Percentiles rank a stretch among this genome's conserved stretches.
These are phyloP conservation scores for Tothia fuscella DNA, from an alignment of 2,329 filamentous ascomycete genomes.

Conservation along the genomic window DNA sequence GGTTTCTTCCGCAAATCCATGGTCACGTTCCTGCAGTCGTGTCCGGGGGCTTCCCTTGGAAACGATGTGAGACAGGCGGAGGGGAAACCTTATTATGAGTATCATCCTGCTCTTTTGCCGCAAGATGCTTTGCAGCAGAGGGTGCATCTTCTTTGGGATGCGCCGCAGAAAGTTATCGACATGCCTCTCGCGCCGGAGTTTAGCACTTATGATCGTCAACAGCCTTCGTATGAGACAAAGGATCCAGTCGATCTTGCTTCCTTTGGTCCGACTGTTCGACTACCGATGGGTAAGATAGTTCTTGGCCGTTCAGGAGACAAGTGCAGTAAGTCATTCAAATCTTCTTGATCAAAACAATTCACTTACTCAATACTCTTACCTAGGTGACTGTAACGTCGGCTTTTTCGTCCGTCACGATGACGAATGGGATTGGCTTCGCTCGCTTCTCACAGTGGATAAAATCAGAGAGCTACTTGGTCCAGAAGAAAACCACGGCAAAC, in stretches of 20 bases:
- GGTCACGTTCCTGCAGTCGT: constrained; percentile 15
- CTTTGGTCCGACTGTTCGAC: constrained; percentile 25
- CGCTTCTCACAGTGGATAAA: constrained; percentile 16
- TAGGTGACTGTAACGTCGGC: constrained; percentile 16
- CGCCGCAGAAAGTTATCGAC: constrained; percentile 2
- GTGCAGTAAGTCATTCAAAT: no score
- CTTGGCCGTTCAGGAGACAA: constrained; percentile 21
- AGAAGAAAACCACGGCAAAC: constrained; percentile 14
- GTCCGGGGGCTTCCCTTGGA: constrained; percentile 14
- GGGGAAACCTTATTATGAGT: constrained; percentile 16
- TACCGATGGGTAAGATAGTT: constrained; percentile 27
- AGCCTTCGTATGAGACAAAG: constrained; percentile 20
- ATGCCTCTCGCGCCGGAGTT: constrained; percentile 12
- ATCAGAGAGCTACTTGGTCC: constrained; percentile 17
- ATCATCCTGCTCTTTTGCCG: constrained; percentile 15
- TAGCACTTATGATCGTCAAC: constrained; percentile 14
- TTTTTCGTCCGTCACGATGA: constrained; percentile 14
- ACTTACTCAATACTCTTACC: no score
- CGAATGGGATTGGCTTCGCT: constrained; percentile 12
- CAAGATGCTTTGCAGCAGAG: constrained; percentile 15
- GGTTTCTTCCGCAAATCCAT: constrained; percentile 20
- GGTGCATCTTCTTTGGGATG: constrained; percentile 15
- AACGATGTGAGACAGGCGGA: constrained; percentile 15
- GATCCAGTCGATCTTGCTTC: constrained; percentile 16
- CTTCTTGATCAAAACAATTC: no score